Base-by-base conservation (phyloP, 2,329 filamentous ascomycete species). In the Alternaria sp. region DNA sequence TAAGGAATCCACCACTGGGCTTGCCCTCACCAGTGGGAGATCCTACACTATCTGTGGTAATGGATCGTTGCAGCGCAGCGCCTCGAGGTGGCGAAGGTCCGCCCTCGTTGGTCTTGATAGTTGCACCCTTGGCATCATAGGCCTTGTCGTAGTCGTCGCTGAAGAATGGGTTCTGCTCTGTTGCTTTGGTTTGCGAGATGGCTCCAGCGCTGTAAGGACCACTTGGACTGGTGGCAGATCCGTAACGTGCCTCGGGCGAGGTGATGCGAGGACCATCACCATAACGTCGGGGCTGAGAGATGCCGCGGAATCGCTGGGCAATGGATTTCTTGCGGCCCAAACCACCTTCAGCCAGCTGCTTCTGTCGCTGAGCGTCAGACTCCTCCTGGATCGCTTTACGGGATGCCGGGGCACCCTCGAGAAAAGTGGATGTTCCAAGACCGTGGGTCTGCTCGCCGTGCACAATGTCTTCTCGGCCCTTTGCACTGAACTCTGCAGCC, bases 251-350 rank as follows among this genome's bases (percentile, higher is more conserved):
- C 26, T 85, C 83, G n/a, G 87, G 82, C 22, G 79, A 81, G 8
- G 67, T 73, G 56, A 79, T 78, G 30, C 79, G 76, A 24, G 76
- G 66, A 28, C 68, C 70, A 28, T 78, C 76, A 24, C 82, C 81
- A 59, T 84, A 86, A 24, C 87, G 85, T 51, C 88, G 87, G n/a
- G 86, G 86, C 63, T 89, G 89, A 76, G 89, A 92, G 71, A 96
- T 93, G 65, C 92, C 91, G 41, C 93, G 90, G 76, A 99, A 91
- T 57, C 94, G 91, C 76, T 97, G 93, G 3, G 93, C 95, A 61
- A 99, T 84, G 28, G 94, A 97, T 83, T 97, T 97, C 85, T 97
- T 98, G 61, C 95, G 89, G 67, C 90, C 88, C 42, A 99, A 80
- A 5, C 85, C 84, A 24, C 75, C 80, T 30, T 80, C 79, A 18